Base-by-base conservation (phyloP, 768 basidiomycete genomes). In the Paxillus ammoniavirescens region DNA sequence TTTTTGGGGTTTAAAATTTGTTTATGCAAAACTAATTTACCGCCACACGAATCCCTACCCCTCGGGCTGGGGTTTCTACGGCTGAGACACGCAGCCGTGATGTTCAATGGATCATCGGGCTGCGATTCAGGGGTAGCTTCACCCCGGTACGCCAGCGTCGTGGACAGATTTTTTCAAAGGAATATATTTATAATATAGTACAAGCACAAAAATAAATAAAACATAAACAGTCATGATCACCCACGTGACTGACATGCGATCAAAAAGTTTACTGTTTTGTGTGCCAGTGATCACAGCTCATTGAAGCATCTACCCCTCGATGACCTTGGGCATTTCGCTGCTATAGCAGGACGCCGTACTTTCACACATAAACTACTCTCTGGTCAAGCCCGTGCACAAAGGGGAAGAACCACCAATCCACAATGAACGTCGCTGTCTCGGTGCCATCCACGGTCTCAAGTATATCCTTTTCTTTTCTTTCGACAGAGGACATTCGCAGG, bases 401-500 rank as follows among this genome's bases (percentile, higher is more conserved):
- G 8, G n/a, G 17, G 17, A 62, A 31, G 28, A 17, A 38, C 44
- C 13, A 17, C 26, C 38, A 42, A 37, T 35, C 30, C 50, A 47
- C 50, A 54, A 93, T 98, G 96, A 95, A 99, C 72, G 90, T 96
- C 72, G 80, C 93, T 5, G 82, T 89, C 61, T 87, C 95, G 12
- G 71, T 98, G 41, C 88, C 93, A n/a, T 88, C 93, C 0, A 83
- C 86, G 30, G 86, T 95, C 57, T 73, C 84, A 50, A 87, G 89
- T 57, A 73, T 98, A 55, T 93, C 93, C 8, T 99, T 99, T 71
- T 94, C 94, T 1, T 96, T 94, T 70, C 84, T 99, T 48, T 83
- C 89, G 14, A 76, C 91, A 13, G 81, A 89, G 61, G 95, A 99
- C 71, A 80, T 98, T 65, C 84, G 89, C 42, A 83, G 89, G 53